A percentile compares a stretch with the other conserved stretches of the same genome.
Evolutionary conservation across 805 yeast genomes (phyloP).

Genomic region (Pichia ethanolica): DNA sequence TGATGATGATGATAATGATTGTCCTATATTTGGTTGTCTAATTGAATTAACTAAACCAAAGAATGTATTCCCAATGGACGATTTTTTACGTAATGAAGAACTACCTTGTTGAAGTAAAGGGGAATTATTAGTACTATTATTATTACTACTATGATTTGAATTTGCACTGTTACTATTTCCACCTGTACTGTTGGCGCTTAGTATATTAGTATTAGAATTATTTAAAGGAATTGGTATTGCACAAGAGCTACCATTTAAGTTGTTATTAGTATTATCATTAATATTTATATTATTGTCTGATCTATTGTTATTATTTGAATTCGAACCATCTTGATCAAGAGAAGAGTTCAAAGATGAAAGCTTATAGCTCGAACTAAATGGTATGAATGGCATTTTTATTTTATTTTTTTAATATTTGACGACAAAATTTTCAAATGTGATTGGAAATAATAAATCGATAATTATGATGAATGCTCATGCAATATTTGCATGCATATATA

Average conservation of each 20-base stretch:
- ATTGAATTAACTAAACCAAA: slow-evolving; percentile 22
- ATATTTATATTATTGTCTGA: background rate
- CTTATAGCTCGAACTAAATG: slow-evolving; percentile 1
- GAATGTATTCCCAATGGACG: slow-evolving; percentile 23
- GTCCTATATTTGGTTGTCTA: slow-evolving; percentile 9
- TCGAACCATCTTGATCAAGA: background rate
- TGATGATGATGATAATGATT: background rate
- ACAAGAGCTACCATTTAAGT: background rate
- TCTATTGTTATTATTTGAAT: background rate
- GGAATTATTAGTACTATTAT: background rate
- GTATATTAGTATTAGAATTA: background rate
- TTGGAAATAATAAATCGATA: too few species aligned
- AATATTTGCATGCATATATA: too few species aligned
- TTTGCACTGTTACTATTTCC: background rate
- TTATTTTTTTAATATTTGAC: too few species aligned
- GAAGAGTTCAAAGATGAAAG: background rate
- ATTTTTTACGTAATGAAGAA: slow-evolving; percentile 13
- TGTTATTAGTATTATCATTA: background rate
- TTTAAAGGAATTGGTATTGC: background rate
- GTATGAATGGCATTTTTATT: slow-evolving; percentile 5
- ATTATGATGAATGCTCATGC: too few species aligned
- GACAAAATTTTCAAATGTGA: too few species aligned
- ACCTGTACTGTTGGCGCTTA: too few species aligned
- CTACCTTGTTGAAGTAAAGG: slow-evolving; percentile 3
- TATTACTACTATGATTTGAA: background rate